Base-by-base conservation (phyloP, 2,329 filamentous ascomycete species). In the Neocatenulostroma microsporum region DNA sequence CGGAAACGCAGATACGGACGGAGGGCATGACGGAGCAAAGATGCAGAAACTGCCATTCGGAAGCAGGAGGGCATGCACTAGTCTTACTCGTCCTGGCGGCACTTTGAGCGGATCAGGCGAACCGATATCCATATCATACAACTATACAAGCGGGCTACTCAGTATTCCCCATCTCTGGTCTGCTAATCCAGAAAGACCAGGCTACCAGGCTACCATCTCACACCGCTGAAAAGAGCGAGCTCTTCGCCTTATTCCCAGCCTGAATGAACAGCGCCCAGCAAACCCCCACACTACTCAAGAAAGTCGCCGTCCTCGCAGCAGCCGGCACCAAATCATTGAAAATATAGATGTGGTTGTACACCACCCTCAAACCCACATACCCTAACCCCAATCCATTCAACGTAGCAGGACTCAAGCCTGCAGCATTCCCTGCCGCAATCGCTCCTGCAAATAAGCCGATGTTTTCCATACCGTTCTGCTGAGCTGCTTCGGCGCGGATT, bases 391-490 rank as follows among this genome's bases (percentile, higher is more conserved):
- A 36, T 5, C 27, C 37, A 38, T 60, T 60, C 34, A 58, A 34
- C 3, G 40, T 33, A 9, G 37, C 36, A 7, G 50, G 44, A 24
- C 47, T 50, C 21, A 66, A 35, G 9, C 50, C 49, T 3, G 61
- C 60, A 1, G 55, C 27, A 31, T 62, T 65, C 5, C 54, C 63
- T 0, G 62, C 62, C 2, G 61, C 51, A 1, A 66, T 55, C 7
- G 60, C 57, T 0, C 60, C 50, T 5, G 61, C 58, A 37, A 62
- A 66, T 15, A 63, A 49, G 12, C 56, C 57, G 4, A 67, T 34
- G 32, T 62, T 65, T 44, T 66, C 62, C 26, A 62, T 55, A 12
- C 57, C 56, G 35, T 65, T 66, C 7, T 42, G 38, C 38, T 56
- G 51, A 2, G 62, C 62, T 5, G 50, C 54, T 47, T 66, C 61